phyloP scores from a whole-genome alignment of 129 eudicot genomes.

The Scalesia atractyloides region DNA sequence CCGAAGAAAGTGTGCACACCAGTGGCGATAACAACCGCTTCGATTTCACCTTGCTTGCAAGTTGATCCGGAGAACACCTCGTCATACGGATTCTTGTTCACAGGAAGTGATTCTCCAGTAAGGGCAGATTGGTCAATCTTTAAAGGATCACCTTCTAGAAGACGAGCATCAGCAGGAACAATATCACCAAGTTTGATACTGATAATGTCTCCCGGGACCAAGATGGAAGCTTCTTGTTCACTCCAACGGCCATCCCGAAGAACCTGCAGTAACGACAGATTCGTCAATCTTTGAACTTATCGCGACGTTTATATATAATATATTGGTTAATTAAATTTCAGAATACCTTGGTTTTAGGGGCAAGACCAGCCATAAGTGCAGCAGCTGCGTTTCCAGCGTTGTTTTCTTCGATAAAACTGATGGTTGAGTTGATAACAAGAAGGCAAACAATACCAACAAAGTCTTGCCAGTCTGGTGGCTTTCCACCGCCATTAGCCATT shows the following conservation, averaged over 20 bases:
- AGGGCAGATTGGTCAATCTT: constrained; percentile 90
- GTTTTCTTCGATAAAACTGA: constrained; percentile 91
- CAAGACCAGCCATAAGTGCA: constrained; percentile 97
- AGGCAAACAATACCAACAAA: constrained; percentile 83
- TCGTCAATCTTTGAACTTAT: neutral
- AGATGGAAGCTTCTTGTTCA: constrained; percentile 78
- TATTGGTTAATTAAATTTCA: neutral
- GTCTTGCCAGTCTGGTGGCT: constrained; percentile 92
- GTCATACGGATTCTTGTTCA: constrained; percentile 70
- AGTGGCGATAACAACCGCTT: constrained; percentile 84
- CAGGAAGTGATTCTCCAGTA: constrained; percentile 88
- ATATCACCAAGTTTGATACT: constrained; percentile 84
- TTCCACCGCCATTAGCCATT: constrained; percentile 78
- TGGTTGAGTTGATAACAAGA: constrained; percentile 90
- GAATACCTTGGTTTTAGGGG: constrained; percentile 86
- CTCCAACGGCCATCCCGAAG: constrained; percentile 86
- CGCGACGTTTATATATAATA: neutral
- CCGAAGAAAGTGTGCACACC: constrained; percentile 94
- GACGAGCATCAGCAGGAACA: constrained; percentile 90
- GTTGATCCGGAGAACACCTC: constrained; percentile 92
- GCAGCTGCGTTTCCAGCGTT: constrained; percentile 96
- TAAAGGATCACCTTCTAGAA: constrained; percentile 86
- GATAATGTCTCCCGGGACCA: constrained; percentile 88
- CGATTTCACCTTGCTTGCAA: constrained; percentile 89
- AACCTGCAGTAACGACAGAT: constrained; percentile 39